Evolutionary conservation across 2,329 filamentous ascomycete genomes (phyloP).

Genomic region (Fusarium tjaetaba): DNA sequence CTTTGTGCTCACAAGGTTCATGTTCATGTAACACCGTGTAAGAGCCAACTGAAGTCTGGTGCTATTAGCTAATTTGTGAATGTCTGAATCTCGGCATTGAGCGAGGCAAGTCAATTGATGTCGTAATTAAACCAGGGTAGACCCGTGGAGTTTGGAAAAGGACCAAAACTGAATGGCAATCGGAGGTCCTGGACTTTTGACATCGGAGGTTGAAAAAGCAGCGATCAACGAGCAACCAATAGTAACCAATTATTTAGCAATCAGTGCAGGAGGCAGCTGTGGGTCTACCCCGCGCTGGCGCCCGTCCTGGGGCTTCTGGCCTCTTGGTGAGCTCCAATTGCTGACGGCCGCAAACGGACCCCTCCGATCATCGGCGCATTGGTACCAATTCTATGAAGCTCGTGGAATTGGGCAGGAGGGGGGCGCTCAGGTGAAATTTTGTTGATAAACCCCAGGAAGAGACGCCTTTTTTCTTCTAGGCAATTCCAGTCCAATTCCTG

Average conservation of each 20-base stretch:
- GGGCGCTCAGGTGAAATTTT: conserved; percentile 37
- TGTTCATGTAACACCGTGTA: neutral
- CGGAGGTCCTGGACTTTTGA: conserved; percentile 21
- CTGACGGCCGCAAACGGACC: conserved; percentile 34
- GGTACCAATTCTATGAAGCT: conserved; percentile 42
- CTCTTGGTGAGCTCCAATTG: conserved; percentile 41
- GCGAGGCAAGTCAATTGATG: neutral
- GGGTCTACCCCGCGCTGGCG: conserved; percentile 44
- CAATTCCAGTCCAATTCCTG: conserved; percentile 19
- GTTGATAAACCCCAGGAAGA: conserved; percentile 42
- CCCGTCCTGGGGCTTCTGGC: conserved; percentile 30
- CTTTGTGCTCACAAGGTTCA: neutral
- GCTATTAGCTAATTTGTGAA: conserved; percentile 1
- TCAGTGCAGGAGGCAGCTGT: conserved; percentile 39
- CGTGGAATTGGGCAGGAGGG: conserved; percentile 26
- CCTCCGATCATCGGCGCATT: conserved; percentile 46
- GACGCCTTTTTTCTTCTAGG: conserved; percentile 23
- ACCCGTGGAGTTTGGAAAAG: conserved; percentile 3
- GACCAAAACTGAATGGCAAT: conserved; percentile 12
- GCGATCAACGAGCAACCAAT: conserved; percentile 41
- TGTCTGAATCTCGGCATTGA: conserved; percentile 3
- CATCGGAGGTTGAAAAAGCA: conserved; percentile 42
- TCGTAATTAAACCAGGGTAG: conserved; percentile 32
- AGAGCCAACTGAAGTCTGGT: neutral
- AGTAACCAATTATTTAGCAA: conserved; percentile 41